phyloP scores from a whole-genome alignment of 106 monocot genomes.

The Platanthera zijinensis region DNA sequence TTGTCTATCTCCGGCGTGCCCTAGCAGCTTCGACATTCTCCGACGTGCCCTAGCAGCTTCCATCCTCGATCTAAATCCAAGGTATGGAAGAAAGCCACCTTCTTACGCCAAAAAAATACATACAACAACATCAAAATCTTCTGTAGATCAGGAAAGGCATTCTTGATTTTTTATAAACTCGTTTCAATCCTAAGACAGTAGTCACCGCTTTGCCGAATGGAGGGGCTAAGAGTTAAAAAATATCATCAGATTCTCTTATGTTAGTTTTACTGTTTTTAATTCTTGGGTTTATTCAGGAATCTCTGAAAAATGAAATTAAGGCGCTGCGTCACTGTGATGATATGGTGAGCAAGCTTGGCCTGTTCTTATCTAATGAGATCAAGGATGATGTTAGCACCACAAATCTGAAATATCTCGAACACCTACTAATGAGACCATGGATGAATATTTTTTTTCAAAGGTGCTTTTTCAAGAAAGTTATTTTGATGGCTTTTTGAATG shows the following conservation, averaged over 20 bases:
- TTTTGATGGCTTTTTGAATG: too few relatives aligned
- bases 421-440: too few relatives aligned
- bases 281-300: conserved; percentile 22
- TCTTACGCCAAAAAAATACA: conserved; percentile 42
- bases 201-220: background rate
- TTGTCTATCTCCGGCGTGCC: too few relatives aligned
- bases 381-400: conserved; percentile 90
- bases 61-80: too few relatives aligned
- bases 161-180: background rate
- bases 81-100: too few relatives aligned
- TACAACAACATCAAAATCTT: conserved; percentile 40
- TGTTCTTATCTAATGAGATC: conserved; percentile 85
- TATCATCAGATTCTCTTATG: background rate
- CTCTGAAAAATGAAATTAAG: conserved; percentile 51
- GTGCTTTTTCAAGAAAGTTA: too few relatives aligned
- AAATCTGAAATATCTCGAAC: conserved; percentile 90
- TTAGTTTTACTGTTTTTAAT: background rate
- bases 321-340: conserved; percentile 54
- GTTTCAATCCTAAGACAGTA: background rate
- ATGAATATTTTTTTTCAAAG: too few relatives aligned
- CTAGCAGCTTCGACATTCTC: too few relatives aligned
- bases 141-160: conserved; percentile 49
- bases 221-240: background rate
- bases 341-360: conserved; percentile 85
- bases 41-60: too few relatives aligned